Evolutionary conservation across 768 basidiomycete species (phyloP), one percentile per base, ranked within the genome.

Genomic region (Imleria badia): DNA sequence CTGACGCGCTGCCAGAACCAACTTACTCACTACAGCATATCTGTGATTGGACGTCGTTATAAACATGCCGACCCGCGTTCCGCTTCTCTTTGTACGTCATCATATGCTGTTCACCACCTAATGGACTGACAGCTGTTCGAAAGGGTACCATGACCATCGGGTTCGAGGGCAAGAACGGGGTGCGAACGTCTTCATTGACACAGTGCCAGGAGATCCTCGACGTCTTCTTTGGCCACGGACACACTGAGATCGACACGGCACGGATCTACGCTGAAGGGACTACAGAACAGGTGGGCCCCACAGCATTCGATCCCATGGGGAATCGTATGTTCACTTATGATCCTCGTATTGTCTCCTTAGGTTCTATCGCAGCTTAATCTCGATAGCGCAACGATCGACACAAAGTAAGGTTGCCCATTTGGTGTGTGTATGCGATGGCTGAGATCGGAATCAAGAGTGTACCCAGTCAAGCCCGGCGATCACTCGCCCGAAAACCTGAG

Each of bases 141-240:
- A 40, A 79, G 78, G 79, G 81, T n/a, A 78, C 80, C 2, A 78
- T 77, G 74, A 79, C 75, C 39, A 59, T 81, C 23, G 78, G 80
- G 30, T 70, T 65, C 34, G 55, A 73, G 23, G 76, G 76, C 7
- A 74, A 72, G 65, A 75, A 72, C 38, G 76, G 74, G 23, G 74
- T 75, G 7, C 73, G 79, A 23, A 73, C 67, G 10, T 59, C 71
- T 11, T 70, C 72, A 23, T 55, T 66, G 22, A 56, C 65, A 6
- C 69, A 75, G 38, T 75, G 72, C 50, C 76, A 80, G 55, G 73
- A 74, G 40, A 75, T 83, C 43, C 54, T 83, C 44, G 73, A 81
- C 31, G 61, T 69, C 4, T 80, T 79, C 66, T 68, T 76, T 43
- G 59, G 60, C 14, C 65, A 75, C 42, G 78, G 78, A 4, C 71